phyloP scores from a whole-genome alignment of 441 rosid species.

The Mallotus repandus region DNA sequence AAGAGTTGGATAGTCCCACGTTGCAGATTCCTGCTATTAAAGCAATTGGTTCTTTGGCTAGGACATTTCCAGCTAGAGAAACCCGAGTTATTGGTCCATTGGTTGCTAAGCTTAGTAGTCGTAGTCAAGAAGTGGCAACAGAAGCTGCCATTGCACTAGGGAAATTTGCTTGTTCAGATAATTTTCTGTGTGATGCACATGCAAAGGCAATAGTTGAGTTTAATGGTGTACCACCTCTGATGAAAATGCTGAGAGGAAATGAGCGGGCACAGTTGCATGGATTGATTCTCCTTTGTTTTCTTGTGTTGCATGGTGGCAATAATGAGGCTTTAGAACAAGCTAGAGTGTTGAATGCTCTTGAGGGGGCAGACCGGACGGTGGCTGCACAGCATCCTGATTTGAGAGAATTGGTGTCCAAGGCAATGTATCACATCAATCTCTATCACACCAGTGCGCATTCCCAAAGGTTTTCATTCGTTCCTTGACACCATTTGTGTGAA shows the following conservation, averaged over 20 bases:
- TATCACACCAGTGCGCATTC: constrained; percentile 49
- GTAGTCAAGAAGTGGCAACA: constrained; percentile 34
- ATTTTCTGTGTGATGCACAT: constrained; percentile 48
- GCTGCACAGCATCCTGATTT: constrained; percentile 44
- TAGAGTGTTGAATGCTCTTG: constrained; percentile 45
- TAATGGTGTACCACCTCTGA: constrained; percentile 44
- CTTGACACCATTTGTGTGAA: constrained; percentile 12
- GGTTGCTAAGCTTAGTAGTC: constrained; percentile 41
- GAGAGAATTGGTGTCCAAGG: constrained; percentile 47
- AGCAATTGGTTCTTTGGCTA: constrained; percentile 60
- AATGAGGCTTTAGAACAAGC: constrained; percentile 53
- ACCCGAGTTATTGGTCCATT: constrained; percentile 49
- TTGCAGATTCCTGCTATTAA: constrained; percentile 47
- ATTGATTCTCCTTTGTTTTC: constrained; percentile 47
- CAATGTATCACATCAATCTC: constrained; percentile 49
- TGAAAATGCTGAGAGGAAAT: constrained; percentile 38
- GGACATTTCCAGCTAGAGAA: constrained; percentile 61
- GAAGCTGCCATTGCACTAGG: constrained; percentile 57
- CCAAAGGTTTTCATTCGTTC: constrained; percentile 32
- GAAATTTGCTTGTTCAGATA: constrained; percentile 52
- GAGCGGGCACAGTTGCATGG: constrained; percentile 41
- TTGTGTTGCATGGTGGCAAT: constrained; percentile 51
- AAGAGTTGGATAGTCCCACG: constrained; percentile 29
- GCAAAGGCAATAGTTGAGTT: constrained; percentile 53
- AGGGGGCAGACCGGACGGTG: constrained; percentile 43